A percentile compares a stretch with the other conserved stretches of the same genome.
These are phyloP conservation scores for Saccharomycopsis hybrid DNA, from an alignment of 1,139 yeast genomes.

Conservation along the genomic window DNA sequence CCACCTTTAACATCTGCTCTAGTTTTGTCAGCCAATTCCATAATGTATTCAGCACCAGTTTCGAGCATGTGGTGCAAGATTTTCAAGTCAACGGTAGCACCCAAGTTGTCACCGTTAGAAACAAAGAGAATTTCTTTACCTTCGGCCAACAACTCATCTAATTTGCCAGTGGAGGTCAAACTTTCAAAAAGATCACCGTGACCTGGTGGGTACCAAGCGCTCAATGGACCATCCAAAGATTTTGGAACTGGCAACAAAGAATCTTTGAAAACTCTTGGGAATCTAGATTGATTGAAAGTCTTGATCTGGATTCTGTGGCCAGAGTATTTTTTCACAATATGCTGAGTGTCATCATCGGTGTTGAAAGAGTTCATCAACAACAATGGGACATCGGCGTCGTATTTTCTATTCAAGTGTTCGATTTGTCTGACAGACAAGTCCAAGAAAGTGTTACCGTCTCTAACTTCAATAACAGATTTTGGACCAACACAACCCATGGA, in stretches of 20 bases:
- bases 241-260: slow-evolving; percentile 92
- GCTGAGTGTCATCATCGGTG: slow-evolving; percentile 93
- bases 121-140: slow-evolving; percentile 95
- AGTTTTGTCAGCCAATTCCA: slow-evolving; percentile 98
- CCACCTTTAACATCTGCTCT: slow-evolving; percentile 99
- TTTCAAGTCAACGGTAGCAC: slow-evolving; percentile 94
- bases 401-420: slow-evolving; percentile 86
- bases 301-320: slow-evolving; percentile 94
- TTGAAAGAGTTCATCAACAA: slow-evolving; percentile 97
- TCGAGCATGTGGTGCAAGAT: slow-evolving; percentile 91
- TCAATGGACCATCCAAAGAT: slow-evolving; percentile 63
- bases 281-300: slow-evolving; percentile 95
- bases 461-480: slow-evolving; percentile 93
- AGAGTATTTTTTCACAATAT: slow-evolving; percentile 91
- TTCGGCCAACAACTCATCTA: slow-evolving; percentile 82
- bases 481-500: slow-evolving; percentile 99
- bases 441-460: slow-evolving; percentile 96
- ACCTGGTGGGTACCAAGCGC: slow-evolving; percentile 96
- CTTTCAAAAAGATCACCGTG: slow-evolving; percentile 97
- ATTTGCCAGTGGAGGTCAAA: slow-evolving; percentile 81
- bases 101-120: slow-evolving; percentile 96
- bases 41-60: slow-evolving; percentile 86
- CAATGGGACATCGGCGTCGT: slow-evolving; percentile 90
- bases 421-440: slow-evolving; percentile 95
- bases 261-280: slow-evolving; percentile 93